Conservation (phyloP, 192 early-diverging fungal species). For the Backusella morwellensis region DNA sequence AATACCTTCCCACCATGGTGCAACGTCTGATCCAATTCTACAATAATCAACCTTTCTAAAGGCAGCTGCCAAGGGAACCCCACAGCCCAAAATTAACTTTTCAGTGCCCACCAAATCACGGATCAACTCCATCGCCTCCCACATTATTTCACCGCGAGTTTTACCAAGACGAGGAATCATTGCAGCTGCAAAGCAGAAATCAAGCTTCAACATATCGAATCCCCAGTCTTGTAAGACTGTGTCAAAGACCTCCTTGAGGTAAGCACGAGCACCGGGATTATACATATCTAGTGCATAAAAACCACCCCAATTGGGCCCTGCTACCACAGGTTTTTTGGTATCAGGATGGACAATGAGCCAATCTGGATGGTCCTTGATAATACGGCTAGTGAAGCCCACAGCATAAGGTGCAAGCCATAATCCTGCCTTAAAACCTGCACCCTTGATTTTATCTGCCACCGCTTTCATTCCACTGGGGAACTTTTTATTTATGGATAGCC, state of each 20-base stretch:
- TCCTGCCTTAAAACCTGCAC: constrained; percentile 38
- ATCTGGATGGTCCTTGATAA: constrained; percentile 42
- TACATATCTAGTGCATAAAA: constrained; percentile 49
- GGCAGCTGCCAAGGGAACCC: constrained; percentile 44
- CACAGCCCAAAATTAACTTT: constrained; percentile 45
- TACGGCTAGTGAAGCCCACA: constrained; percentile 34
- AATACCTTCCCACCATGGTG: constrained; percentile 40
- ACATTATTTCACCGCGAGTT: constrained; percentile 50
- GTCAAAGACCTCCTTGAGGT: constrained; percentile 42
- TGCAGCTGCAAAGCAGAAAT: constrained; percentile 51
- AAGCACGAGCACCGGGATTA: constrained; percentile 29
- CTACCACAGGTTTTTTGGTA: constrained; percentile 23
- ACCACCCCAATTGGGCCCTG: constrained; percentile 40
- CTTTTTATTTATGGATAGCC: constrained; percentile 41
- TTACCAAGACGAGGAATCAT: constrained; percentile 42
- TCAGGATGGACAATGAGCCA: constrained; percentile 35
- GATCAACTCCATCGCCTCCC: constrained; percentile 45
- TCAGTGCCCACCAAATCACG: constrained; percentile 39
- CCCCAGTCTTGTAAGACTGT: constrained; percentile 43
- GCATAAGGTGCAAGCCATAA: constrained; percentile 53
- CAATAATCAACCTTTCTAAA: constrained; percentile 48
- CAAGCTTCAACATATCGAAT: constrained; percentile 49
- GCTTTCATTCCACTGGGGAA: constrained; percentile 47
- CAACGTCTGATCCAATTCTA: constrained; percentile 54
- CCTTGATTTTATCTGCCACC: constrained; percentile 34